Conservation (phyloP, 768 basidiomycete genomes). For the Aureoboletus auriporus region DNA sequence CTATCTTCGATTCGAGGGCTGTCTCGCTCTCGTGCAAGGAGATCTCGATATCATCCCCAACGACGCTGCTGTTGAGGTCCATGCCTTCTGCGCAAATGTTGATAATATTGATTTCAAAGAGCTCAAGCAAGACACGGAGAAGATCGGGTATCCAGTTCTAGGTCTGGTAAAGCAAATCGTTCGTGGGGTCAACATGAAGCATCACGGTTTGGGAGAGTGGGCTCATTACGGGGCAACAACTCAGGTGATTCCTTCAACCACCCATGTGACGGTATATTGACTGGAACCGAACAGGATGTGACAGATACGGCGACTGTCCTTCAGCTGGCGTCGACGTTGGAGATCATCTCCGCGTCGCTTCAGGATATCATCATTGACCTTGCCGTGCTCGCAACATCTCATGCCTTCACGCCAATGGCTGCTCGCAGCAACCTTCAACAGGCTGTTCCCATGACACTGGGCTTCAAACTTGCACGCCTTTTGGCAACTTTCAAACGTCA, state of each 20-base stretch:
- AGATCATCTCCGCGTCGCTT: slow-evolving; percentile 29
- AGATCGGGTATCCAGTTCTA: slow-evolving; percentile 43
- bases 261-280: not conserved
- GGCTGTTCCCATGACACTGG: slow-evolving; percentile 45
- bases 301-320: slow-evolving; percentile 45
- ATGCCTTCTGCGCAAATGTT: slow-evolving; percentile 31
- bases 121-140: slow-evolving; percentile 36
- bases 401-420: slow-evolving; percentile 41
- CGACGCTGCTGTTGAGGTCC: slow-evolving; percentile 35
- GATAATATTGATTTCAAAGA: slow-evolving; percentile 36
- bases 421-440: slow-evolving; percentile 47
- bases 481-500: slow-evolving; percentile 41
- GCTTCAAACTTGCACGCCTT: slow-evolving; percentile 45
- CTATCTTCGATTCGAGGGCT: slow-evolving; percentile 30
- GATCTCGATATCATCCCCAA: slow-evolving; percentile 37
- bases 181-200: slow-evolving; percentile 29
- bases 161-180: slow-evolving; percentile 44
- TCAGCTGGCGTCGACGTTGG: slow-evolving; percentile 38
- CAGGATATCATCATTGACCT: slow-evolving; percentile 28
- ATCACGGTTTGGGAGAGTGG: slow-evolving; percentile 42
- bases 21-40: slow-evolving; percentile 37
- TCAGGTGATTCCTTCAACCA: slow-evolving; percentile 30
- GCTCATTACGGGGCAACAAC: slow-evolving; percentile 47
- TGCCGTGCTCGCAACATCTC: slow-evolving; percentile 23
- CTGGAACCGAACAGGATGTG: slow-evolving; percentile 34